These are phyloP conservation scores for Volvox carteri DNA, from an alignment of 163 green algal species.

Conservation along the genomic window DNA sequence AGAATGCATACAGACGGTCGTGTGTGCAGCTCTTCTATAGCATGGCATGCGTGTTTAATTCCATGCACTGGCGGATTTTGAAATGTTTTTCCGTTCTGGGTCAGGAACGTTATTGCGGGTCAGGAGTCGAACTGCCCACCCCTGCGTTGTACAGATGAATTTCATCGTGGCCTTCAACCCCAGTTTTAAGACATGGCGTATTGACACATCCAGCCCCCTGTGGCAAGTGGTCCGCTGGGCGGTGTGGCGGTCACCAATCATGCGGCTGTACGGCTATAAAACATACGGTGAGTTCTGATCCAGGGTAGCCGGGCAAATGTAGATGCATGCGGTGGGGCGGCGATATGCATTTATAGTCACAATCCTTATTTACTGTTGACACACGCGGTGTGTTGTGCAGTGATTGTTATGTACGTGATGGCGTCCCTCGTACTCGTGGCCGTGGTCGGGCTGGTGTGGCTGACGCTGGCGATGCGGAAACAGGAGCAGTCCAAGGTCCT, in stretches of 20 bases:
- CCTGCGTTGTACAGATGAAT: too few relatives aligned
- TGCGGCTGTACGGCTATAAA: conserved; percentile 37
- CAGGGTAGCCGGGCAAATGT: not conserved
- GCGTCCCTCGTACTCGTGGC: not conserved
- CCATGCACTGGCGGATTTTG: too few relatives aligned
- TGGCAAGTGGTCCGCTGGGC: conserved; percentile 47
- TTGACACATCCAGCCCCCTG: conserved; percentile 4
- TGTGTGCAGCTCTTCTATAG: not conserved
- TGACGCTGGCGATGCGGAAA: conserved; percentile 54
- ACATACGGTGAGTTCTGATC: conserved; percentile 13
- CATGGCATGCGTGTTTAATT: too few relatives aligned
- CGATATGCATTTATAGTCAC: not conserved
- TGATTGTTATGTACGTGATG: conserved; percentile 49
- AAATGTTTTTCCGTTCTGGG: not conserved
- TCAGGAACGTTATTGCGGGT: not conserved
- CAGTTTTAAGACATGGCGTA: not conserved
- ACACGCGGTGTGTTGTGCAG: not conserved
- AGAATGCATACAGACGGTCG: too few relatives aligned
- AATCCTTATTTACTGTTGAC: not conserved
- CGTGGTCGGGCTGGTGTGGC: conserved; percentile 37
- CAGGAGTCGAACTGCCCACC: too few relatives aligned
- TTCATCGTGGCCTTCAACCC: conserved; percentile 49
- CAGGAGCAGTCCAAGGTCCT: conserved; percentile 55
- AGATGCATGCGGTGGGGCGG: not conserved
- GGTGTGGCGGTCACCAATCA: conserved; percentile 41